Percentiles rank a stretch among this genome's conserved stretches.
These are phyloP conservation scores for Penicillium subrubescens DNA, from an alignment of 495 filamentous ascomycete species.

Conservation along the genomic window DNA sequence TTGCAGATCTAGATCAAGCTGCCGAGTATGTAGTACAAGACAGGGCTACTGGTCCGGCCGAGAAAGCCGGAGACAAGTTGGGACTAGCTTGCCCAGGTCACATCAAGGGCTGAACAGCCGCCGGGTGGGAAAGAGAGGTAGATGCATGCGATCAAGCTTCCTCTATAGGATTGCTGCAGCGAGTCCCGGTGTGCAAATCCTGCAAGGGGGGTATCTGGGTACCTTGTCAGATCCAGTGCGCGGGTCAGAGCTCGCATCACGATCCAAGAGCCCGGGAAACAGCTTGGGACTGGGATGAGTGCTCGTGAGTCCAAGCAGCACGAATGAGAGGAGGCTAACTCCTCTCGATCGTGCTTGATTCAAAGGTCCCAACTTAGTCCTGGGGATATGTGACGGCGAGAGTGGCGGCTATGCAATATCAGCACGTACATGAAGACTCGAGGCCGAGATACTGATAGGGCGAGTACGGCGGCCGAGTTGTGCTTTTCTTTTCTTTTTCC, in stretches of 20 bases:
- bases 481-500: conserved; percentile 2
- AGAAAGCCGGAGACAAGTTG: not conserved
- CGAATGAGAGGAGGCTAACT: not conserved
- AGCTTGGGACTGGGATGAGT: too few species aligned
- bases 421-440: conserved; percentile 22
- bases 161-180: conserved; percentile 9
- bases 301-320: not conserved
- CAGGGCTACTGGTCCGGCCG: not conserved
- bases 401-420: conserved; percentile 20
- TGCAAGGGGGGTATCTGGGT: conserved; percentile 22
- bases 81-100: not conserved
- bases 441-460: too few species aligned
- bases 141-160: conserved; percentile 4
- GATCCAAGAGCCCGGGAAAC: not conserved
- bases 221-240: conserved; percentile 12
- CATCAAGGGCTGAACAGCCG: not conserved
- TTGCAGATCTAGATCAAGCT: not conserved
- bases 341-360: not conserved
- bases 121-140: not conserved
- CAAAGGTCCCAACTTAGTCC: not conserved
- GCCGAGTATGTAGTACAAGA: too few species aligned
- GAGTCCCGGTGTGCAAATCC: conserved; percentile 8
- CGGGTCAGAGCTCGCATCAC: conserved; percentile 11
- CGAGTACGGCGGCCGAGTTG: not conserved
- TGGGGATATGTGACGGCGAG: conserved; percentile 22